phyloP scores from a whole-genome alignment of 768 basidiomycete genomes.

The Lactifluus hygrophoroides region DNA sequence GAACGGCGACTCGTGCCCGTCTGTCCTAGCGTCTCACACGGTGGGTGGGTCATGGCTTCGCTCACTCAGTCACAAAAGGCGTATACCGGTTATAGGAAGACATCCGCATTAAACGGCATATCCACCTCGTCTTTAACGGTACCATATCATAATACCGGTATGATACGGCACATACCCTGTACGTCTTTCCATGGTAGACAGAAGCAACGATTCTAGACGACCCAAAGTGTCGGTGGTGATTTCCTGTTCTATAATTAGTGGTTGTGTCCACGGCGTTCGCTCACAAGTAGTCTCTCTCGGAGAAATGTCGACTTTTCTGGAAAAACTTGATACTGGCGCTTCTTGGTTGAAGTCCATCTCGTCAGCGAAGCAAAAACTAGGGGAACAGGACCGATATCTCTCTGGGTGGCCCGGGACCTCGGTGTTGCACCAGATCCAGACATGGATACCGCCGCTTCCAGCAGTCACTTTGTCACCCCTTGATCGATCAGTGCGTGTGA shows the following conservation, averaged over 20 bases:
- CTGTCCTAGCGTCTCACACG: not conserved
- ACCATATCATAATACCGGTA: not conserved
- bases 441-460: not conserved
- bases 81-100: not conserved
- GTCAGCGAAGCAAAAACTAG: not conserved
- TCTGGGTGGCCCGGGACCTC: not conserved
- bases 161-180: not conserved
- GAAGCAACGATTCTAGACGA: not conserved
- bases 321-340: not conserved
- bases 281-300: not conserved
- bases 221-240: not conserved
- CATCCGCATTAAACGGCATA: not conserved
- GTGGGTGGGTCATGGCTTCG: not conserved
- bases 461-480: not conserved
- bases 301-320: not conserved
- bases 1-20: not conserved
- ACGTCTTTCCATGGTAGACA: not conserved
- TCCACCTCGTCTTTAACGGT: not conserved
- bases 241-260: not conserved
- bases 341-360: not conserved
- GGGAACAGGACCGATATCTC: not conserved
- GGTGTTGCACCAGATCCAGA: not conserved
- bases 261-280: not conserved
- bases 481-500: constrained; percentile 3
- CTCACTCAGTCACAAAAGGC: not conserved